Evolutionary conservation across 2,329 filamentous ascomycete species (phyloP).

Genomic region (Chaetomium sp.): DNA sequence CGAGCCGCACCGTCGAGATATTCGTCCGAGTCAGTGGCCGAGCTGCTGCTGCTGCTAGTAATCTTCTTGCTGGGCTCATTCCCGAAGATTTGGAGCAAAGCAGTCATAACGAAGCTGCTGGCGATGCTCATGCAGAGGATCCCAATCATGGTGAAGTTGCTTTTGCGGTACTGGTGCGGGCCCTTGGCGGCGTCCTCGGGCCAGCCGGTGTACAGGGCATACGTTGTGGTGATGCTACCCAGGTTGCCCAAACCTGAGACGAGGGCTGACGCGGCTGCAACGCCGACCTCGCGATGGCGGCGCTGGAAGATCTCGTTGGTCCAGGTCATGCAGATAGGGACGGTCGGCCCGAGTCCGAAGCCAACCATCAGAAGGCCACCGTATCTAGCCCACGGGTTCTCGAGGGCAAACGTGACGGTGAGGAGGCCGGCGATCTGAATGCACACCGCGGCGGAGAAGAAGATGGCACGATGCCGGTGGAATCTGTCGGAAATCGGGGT

Average conservation of each 20-base stretch:
- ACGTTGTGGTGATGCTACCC: constrained; percentile 83
- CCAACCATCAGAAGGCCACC: constrained; percentile 87
- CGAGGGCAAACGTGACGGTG: constrained; percentile 71
- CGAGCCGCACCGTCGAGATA: constrained; percentile 63
- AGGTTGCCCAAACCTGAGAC: constrained; percentile 87
- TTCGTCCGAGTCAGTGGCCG: constrained; percentile 44
- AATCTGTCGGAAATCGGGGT: constrained; percentile 88
- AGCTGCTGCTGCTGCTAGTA: constrained; percentile 40
- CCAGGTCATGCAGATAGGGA: constrained; percentile 94
- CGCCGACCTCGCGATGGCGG: constrained; percentile 86
- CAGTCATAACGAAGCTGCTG: constrained; percentile 68
- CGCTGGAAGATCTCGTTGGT: constrained; percentile 87
- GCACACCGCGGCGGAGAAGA: constrained; percentile 75
- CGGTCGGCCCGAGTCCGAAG: constrained; percentile 86
- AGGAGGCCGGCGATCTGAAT: constrained; percentile 83
- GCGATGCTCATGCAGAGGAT: constrained; percentile 79
- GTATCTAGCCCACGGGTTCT: constrained; percentile 79
- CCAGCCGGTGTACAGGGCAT: constrained; percentile 88
- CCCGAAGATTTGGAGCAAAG: constrained; percentile 62
- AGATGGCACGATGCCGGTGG: constrained; percentile 74
- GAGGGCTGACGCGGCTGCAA: constrained; percentile 80
- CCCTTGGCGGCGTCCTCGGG: constrained; percentile 70
- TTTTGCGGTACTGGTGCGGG: constrained; percentile 73
- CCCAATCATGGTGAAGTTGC: constrained; percentile 85
- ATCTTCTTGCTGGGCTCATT: constrained; percentile 55